Evolutionary conservation across 768 basidiomycete species (phyloP), one percentile per base, ranked within the genome.

Genomic region (Pleurotus cornucopiae): DNA sequence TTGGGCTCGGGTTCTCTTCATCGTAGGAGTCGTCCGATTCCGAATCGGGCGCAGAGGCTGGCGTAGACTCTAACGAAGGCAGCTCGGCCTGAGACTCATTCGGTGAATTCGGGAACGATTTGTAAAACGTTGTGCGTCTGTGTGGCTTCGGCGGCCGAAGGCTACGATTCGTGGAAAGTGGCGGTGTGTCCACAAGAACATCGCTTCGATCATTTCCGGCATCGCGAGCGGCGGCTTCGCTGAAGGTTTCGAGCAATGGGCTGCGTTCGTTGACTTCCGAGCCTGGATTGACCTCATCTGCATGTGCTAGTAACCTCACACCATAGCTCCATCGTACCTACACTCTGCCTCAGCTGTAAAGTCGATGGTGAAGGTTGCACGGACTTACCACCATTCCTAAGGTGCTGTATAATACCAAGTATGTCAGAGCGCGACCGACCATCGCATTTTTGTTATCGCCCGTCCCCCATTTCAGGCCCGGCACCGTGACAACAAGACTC

Each of bases 261-360:
- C 72, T 71, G 2, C 61, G 67, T 54, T 75, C 73, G 34, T 74
- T 64, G 3, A 57, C 39, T 11, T 62, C 63, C 23, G 51, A 59
- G 6, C 58, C 60, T 26, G 59, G 54, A 30, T 55, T 56, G 41
- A 75, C 69, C 2, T 71, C 68, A 56, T 91, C 90, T 2, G 90
- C 88, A 56, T 81, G 82, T 0, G 90, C 80, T 6, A 97, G 78
- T 0, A 96, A 76, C 49, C 79, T 82, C n/a, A 97, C 87, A 16
- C 94, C 94, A 67, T 89, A 92, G 54, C 91, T 94, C 90, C 96
- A 98, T 13, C 95, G 88, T 26, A 97, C 71, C 91, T 91, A 59
- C 12, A 13, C 46, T 45, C 26, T 34, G 20, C 41, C n/a, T 25
- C 7, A 40, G 54, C n/a, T 14, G 39, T 26, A 34, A 34, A 11